Percentiles rank a stretch among this genome's conserved stretches.
Evolutionary conservation across 202 grass and related monocot genomes (phyloP).

Genomic region (Eragrostis tef): DNA sequence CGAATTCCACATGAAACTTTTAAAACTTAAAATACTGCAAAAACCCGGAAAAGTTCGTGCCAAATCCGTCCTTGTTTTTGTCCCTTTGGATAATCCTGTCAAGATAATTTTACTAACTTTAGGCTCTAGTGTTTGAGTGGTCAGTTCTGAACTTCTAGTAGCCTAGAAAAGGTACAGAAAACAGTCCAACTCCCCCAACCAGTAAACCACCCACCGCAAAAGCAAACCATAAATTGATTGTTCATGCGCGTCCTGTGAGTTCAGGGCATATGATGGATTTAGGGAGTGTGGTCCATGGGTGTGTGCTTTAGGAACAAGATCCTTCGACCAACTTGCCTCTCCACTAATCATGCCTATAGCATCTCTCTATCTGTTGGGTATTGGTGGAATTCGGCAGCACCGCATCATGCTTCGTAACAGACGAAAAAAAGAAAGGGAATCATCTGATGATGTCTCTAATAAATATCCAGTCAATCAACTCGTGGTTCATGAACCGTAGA

Average conservation of each 20-base stretch:
- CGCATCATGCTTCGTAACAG: background rate
- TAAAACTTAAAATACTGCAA: background rate
- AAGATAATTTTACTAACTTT: too few species aligned
- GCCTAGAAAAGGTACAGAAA: background rate
- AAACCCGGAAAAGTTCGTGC: background rate
- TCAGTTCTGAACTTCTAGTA: background rate
- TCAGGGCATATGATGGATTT: background rate
- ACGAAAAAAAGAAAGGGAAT: too few species aligned
- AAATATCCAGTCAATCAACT: background rate
- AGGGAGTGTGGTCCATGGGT: background rate
- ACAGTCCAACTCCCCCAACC: background rate
- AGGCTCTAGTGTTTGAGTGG: background rate
- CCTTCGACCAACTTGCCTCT: background rate
- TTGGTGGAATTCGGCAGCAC: background rate
- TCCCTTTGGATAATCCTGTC: too few species aligned
- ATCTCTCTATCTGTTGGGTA: background rate
- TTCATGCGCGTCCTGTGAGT: background rate
- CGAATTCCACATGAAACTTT: background rate
- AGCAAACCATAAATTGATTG: background rate
- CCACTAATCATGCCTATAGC: background rate
- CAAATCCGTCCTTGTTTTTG: background rate
- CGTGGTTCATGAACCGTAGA: background rate
- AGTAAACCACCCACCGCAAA: background rate
- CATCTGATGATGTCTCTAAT: background rate
- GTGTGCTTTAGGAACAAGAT: conserved; percentile 15